These are phyloP conservation scores for Malania oleifera DNA, from an alignment of 164 flowering plant genomes.

Conservation along the genomic window DNA sequence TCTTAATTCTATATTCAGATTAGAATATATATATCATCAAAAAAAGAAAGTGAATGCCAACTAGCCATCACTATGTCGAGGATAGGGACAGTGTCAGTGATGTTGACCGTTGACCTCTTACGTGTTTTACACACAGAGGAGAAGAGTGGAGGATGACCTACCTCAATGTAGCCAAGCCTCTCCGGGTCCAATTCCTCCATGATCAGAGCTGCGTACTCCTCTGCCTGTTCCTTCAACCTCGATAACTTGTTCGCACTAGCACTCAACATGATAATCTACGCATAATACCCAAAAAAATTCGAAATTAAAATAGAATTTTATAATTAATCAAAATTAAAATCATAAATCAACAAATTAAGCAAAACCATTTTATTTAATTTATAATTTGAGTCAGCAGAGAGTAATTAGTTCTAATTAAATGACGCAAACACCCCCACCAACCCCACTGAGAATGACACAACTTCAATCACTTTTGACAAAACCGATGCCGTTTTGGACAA, in stretches of 20 bases:
- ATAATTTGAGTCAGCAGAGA: no score
- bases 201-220: constrained; percentile 93
- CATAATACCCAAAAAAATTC: not conserved
- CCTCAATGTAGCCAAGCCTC: constrained; percentile 97
- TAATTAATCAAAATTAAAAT: not conserved
- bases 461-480: not conserved
- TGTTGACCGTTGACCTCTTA: not conserved
- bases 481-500: not conserved
- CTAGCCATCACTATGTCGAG: no score
- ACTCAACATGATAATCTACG: constrained; percentile 87
- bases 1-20: no score
- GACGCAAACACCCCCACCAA: constrained; percentile 28
- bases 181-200: constrained; percentile 99
- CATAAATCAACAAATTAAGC: no score
- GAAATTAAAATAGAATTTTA: not conserved
- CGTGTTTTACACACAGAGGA: no score
- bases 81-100: no score
- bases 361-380: no score
- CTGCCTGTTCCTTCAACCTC: constrained; percentile 93
- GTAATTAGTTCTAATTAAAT: not conserved
- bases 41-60: no score
- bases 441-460: constrained; percentile 14
- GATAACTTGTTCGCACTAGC: constrained; percentile 92
- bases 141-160: no score
- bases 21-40: no score